These are phyloP conservation scores for Aspergillus incahuasiensis DNA, from an alignment of 495 filamentous ascomycete genomes.

Conservation along the genomic window DNA sequence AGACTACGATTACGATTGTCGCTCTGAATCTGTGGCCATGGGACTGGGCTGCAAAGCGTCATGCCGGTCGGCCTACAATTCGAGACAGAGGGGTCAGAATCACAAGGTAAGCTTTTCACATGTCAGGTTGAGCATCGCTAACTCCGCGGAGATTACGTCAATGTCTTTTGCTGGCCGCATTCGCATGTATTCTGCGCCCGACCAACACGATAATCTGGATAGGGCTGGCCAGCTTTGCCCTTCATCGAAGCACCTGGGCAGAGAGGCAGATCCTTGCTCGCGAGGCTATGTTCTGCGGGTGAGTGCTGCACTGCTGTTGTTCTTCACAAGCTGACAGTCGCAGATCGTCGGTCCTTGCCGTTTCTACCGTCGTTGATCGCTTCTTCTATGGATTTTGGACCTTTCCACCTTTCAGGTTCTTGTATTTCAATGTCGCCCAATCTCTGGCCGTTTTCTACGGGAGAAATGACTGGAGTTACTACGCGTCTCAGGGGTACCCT, in stretches of 20 bases:
- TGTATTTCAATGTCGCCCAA: conserved; percentile 88
- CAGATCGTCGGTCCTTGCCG: conserved; percentile 52
- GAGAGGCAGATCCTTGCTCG: conserved; percentile 51
- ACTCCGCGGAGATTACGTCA: conserved; percentile 47
- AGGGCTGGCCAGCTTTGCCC: conserved; percentile 44
- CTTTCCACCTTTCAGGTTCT: conserved; percentile 82
- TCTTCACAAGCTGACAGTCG: neutral
- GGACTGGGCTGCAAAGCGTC: conserved; percentile 46
- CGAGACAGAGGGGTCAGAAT: conserved; percentile 7
- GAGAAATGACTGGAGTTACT: conserved; percentile 88
- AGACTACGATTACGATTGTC: conserved; percentile 78
- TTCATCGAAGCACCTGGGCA: conserved; percentile 35
- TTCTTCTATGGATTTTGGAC: conserved; percentile 84
- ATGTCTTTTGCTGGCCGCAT: conserved; percentile 69
- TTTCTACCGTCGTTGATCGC: conserved; percentile 68
- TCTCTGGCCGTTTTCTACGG: conserved; percentile 89
- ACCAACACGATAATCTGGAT: conserved; percentile 89
- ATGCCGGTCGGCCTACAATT: neutral
- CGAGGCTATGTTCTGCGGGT: conserved; percentile 67
- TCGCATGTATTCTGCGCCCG: conserved; percentile 83
- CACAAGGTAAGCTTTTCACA: conserved; percentile 10
- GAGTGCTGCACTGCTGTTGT: conserved; percentile 20
- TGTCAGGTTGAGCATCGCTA: neutral
- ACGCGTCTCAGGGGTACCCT: conserved; percentile 82
- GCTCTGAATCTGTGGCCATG: conserved; percentile 88